These are phyloP conservation scores for Aspergillus arachidicola DNA, from an alignment of 2,329 filamentous ascomycete species.

Conservation along the genomic window DNA sequence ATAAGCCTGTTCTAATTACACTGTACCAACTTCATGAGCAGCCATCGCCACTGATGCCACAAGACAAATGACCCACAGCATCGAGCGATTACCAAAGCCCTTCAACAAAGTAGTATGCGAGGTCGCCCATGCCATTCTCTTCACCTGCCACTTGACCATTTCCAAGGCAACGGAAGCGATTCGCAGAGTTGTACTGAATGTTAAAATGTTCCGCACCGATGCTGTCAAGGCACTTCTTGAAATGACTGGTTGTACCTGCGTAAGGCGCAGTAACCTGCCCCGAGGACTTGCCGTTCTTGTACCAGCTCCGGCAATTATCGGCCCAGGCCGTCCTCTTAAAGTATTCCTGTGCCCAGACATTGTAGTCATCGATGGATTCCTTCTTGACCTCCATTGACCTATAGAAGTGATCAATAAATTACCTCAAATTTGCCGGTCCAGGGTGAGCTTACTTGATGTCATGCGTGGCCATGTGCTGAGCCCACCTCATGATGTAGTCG, in stretches of 20 bases:
- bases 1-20: neutral
- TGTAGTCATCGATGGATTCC: conserved; percentile 35
- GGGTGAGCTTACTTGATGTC: conserved; percentile 31
- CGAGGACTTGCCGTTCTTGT: conserved; percentile 14
- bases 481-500: conserved; percentile 34
- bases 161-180: conserved; percentile 22
- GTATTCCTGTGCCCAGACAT: conserved; percentile 36
- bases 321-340: conserved; percentile 35
- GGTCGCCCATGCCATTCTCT: conserved; percentile 34
- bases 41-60: neutral
- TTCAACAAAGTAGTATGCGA: conserved; percentile 7
- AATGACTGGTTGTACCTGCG: conserved; percentile 17
- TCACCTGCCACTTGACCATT: conserved; percentile 34
- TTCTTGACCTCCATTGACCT: conserved; percentile 30
- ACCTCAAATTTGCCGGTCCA: neutral
- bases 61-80: neutral
- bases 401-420: neutral
- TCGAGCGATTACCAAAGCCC: neutral
- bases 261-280: conserved; percentile 21
- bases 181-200: conserved; percentile 19
- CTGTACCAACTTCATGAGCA: neutral
- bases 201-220: conserved; percentile 28
- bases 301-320: conserved; percentile 9
- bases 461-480: conserved; percentile 35
- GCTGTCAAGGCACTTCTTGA: conserved; percentile 20